These are phyloP conservation scores for Inga laurina DNA, from an alignment of 306 rosid genomes.

Conservation along the genomic window DNA sequence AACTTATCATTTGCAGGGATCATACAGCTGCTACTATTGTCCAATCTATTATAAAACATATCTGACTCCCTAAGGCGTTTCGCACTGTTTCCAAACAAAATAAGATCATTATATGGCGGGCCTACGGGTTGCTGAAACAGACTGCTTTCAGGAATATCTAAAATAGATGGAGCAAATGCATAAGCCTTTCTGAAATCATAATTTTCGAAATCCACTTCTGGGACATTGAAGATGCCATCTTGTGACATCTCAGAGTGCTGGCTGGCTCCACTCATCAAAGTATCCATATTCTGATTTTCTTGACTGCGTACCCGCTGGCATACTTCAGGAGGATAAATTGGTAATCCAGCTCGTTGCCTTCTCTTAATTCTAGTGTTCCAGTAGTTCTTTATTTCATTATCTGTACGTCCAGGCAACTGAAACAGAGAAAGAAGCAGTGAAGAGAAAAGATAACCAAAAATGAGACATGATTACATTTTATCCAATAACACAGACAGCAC, in stretches of 20 bases:
- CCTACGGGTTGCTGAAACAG: slow-evolving; percentile 41
- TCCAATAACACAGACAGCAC: background rate
- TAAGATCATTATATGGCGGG: slow-evolving; percentile 37
- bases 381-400: slow-evolving; percentile 81
- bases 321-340: slow-evolving; percentile 64
- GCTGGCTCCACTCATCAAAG: slow-evolving; percentile 17
- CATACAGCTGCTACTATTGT: slow-evolving; percentile 31
- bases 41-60: slow-evolving; percentile 38
- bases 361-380: slow-evolving; percentile 73
- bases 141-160: slow-evolving; percentile 32
- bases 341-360: slow-evolving; percentile 58
- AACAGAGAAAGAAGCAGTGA: slow-evolving; percentile 24
- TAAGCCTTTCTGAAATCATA: slow-evolving; percentile 14
- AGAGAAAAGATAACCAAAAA: background rate
- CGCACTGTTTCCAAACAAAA: slow-evolving; percentile 31
- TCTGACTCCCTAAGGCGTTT: slow-evolving; percentile 49
- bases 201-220: slow-evolving; percentile 44
- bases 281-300: slow-evolving; percentile 37
- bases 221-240: slow-evolving; percentile 40
- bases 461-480: background rate
- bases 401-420: slow-evolving; percentile 83
- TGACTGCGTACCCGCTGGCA: slow-evolving; percentile 32
- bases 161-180: slow-evolving; percentile 32
- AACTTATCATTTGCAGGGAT: slow-evolving; percentile 37
- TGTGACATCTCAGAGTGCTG: slow-evolving; percentile 38